These are phyloP conservation scores for Pythium rishiriense DNA, from an alignment of 352 stramenopile species.

Conservation along the genomic window DNA sequence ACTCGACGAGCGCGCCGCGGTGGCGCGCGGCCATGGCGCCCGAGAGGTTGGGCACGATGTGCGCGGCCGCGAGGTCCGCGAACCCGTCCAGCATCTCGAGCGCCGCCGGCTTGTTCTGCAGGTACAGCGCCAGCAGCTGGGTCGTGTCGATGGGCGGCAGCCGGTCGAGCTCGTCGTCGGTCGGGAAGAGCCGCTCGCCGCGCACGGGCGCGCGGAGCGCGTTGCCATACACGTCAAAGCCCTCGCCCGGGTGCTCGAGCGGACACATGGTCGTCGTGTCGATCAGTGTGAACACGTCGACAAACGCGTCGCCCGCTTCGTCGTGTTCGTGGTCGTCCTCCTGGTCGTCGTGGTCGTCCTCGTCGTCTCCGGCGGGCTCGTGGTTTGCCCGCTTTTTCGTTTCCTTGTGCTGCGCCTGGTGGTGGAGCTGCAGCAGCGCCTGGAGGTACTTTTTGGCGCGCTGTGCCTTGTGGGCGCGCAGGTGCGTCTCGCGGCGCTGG, in stretches of 20 bases:
- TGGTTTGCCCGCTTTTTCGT: too few species aligned
- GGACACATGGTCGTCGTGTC: conserved; percentile 31
- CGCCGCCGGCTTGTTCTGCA: conserved; percentile 59
- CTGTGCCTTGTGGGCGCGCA: conserved; percentile 1
- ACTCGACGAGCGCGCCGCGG: conserved; percentile 54
- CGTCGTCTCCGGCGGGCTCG: too few species aligned
- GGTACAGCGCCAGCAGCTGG: conserved; percentile 48
- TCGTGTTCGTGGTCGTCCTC: conserved; percentile 17
- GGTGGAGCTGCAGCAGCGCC: neutral
- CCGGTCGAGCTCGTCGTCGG: conserved; percentile 47
- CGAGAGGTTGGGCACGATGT: conserved; percentile 50
- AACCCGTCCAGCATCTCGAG: conserved; percentile 75
- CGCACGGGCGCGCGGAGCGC: conserved; percentile 12
- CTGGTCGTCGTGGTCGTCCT: neutral
- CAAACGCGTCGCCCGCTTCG: conserved; percentile 20
- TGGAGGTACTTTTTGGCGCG: conserved; percentile 12
- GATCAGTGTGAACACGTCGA: neutral
- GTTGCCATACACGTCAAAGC: conserved; percentile 39
- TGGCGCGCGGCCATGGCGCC: conserved; percentile 39
- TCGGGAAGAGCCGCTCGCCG: conserved; percentile 46
- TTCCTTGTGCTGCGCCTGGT: neutral
- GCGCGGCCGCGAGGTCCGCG: conserved; percentile 48
- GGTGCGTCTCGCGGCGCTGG: conserved; percentile 12
- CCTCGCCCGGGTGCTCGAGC: conserved; percentile 35
- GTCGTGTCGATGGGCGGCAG: conserved; percentile 65